These are phyloP conservation scores for Oryza glumipatula DNA, from an alignment of 176 grass and related monocot genomes.

Conservation along the genomic window DNA sequence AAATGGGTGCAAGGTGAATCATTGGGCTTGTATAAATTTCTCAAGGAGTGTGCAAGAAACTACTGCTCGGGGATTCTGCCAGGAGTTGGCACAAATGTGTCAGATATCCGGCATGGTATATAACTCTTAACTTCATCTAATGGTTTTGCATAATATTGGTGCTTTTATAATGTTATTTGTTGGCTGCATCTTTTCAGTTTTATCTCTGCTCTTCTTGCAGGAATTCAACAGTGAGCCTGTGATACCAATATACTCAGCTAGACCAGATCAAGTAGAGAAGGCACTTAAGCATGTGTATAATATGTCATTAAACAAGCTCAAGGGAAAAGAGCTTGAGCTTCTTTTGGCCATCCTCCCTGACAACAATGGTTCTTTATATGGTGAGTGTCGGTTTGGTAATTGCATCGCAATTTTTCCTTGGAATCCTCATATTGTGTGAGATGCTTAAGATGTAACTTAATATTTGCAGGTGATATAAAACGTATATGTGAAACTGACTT, in stretches of 20 bases:
- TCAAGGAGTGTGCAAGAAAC: slow-evolving; percentile 96
- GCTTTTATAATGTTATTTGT: not conserved
- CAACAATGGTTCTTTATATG: slow-evolving; percentile 96
- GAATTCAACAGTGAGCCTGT: slow-evolving; percentile 96
- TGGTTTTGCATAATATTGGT: not conserved
- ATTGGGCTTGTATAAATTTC: slow-evolving; percentile 99
- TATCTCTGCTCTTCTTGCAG: slow-evolving; percentile 44
- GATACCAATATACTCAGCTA: slow-evolving; percentile 89
- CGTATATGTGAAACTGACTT: slow-evolving; percentile 99
- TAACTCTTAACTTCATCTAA: slow-evolving; percentile 4
- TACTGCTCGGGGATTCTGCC: slow-evolving; percentile 92
- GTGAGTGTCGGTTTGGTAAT: slow-evolving; percentile 40
- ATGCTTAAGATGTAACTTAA: not conserved
- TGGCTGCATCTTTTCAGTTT: slow-evolving; percentile 4
- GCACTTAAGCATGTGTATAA: slow-evolving; percentile 92
- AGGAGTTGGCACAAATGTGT: slow-evolving; percentile 97
- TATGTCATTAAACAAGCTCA: slow-evolving; percentile 80
- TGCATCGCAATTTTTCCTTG: not conserved
- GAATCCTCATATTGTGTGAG: not conserved
- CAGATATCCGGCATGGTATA: slow-evolving; percentile 98
- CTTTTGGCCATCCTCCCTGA: slow-evolving; percentile 95
- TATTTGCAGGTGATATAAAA: slow-evolving; percentile 89
- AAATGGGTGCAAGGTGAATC: slow-evolving; percentile 83
- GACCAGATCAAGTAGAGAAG: slow-evolving; percentile 93
- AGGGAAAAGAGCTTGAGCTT: slow-evolving; percentile 98